Percentiles rank a stretch among this genome's conserved stretches.
Evolutionary conservation across 108 stramenopile species (phyloP).

Genomic region (Nitzschia putrida): DNA sequence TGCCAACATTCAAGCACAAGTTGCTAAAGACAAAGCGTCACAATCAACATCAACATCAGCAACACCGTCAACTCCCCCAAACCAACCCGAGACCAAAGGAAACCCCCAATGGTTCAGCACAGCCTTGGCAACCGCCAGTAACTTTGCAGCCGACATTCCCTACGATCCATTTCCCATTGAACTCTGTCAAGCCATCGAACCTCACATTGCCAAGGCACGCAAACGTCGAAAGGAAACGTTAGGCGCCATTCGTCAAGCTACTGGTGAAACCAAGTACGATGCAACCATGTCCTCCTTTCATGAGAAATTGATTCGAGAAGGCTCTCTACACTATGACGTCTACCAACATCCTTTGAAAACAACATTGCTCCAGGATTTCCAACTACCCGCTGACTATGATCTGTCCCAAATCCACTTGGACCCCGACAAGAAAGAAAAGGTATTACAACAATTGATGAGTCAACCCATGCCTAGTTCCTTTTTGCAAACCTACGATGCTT

Average conservation of each 20-base stretch:
- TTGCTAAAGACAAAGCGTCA: neutral
- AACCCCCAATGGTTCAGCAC: slow-evolving; percentile 58
- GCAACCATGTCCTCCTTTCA: slow-evolving; percentile 10
- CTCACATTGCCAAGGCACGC: slow-evolving; percentile 55
- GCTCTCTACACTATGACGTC: slow-evolving; percentile 39
- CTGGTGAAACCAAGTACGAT: slow-evolving; percentile 26
- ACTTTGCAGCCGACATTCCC: slow-evolving; percentile 44
- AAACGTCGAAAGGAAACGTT: slow-evolving; percentile 40
- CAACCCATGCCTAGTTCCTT: slow-evolving; percentile 20
- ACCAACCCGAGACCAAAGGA: slow-evolving; percentile 2
- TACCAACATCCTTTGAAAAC: slow-evolving; percentile 25
- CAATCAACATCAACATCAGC: neutral
- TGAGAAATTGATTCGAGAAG: slow-evolving; percentile 27
- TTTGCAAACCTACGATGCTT: slow-evolving; percentile 49
- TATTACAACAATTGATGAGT: slow-evolving; percentile 35
- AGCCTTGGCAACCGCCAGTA: slow-evolving; percentile 43
- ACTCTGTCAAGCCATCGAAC: slow-evolving; percentile 51
- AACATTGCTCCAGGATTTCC: slow-evolving; percentile 29
- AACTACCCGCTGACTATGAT: slow-evolving; percentile 39
- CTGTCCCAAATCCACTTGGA: slow-evolving; percentile 39
- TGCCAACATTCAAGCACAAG: slow-evolving; percentile 28
- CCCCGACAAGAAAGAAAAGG: slow-evolving; percentile 34
- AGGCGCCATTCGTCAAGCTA: slow-evolving; percentile 43
- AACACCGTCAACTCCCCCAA: neutral
- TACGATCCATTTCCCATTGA: slow-evolving; percentile 54